phyloP scores from a whole-genome alignment of 108 stramenopile genomes.

The Cylindrotheca fusiformis region DNA sequence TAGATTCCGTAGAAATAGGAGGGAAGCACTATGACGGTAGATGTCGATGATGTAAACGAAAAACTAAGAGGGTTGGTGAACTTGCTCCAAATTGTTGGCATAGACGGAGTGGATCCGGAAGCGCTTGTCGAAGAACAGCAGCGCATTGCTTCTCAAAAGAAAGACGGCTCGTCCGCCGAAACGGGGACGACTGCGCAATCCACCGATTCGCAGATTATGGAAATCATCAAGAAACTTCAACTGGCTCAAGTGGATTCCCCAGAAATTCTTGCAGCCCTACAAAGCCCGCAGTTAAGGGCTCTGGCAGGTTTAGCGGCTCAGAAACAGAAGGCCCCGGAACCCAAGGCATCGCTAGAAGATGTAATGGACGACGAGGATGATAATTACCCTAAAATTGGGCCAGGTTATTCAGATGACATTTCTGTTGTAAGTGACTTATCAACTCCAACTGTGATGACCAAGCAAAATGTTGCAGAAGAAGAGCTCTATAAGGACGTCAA shows the following conservation, averaged over 20 bases:
- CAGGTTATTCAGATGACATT: conserved; percentile 51
- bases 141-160: not conserved
- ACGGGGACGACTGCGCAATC: conserved; percentile 7
- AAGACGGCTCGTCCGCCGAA: not conserved
- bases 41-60: conserved; percentile 39
- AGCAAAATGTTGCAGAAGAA: conserved; percentile 41
- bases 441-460: conserved; percentile 56
- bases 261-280: conserved; percentile 41
- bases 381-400: conserved; percentile 63
- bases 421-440: conserved; percentile 50
- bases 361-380: conserved; percentile 43
- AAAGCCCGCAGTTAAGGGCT: conserved; percentile 30
- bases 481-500: conserved; percentile 47
- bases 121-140: conserved; percentile 24
- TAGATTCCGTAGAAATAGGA: no score
- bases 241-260: conserved; percentile 44
- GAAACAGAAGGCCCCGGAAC: conserved; percentile 2
- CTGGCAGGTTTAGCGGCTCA: conserved; percentile 31
- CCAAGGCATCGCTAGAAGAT: conserved; percentile 21
- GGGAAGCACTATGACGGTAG: conserved; percentile 35
- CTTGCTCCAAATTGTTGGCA: conserved; percentile 37
- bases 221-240: conserved; percentile 43
- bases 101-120: conserved; percentile 30
- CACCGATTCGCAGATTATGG: conserved; percentile 46
- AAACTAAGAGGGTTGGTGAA: conserved; percentile 42